phyloP scores from a whole-genome alignment of 306 rosid genomes.

The Cucurbita moschata region DNA sequence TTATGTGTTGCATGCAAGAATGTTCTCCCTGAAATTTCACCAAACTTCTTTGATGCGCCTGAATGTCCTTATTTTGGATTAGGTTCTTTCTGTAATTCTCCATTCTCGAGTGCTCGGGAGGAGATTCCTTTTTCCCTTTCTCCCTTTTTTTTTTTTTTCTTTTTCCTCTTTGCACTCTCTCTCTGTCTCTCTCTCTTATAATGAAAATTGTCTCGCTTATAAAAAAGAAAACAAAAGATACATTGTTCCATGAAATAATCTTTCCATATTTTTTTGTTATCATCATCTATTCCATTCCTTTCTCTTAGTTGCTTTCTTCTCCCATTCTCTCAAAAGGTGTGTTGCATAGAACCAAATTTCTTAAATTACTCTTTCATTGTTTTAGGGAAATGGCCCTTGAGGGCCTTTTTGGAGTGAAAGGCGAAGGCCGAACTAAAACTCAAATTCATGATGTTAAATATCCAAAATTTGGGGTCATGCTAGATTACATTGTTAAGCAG shows the following conservation, averaged over 20 bases:
- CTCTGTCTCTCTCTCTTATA: not conserved
- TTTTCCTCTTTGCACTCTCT: not conserved
- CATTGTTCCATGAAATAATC: not conserved
- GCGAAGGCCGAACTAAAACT: slow-evolving; percentile 22
- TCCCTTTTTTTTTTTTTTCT: not conserved
- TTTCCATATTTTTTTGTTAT: not conserved
- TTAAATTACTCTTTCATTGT: slow-evolving; percentile 3
- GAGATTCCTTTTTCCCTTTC: not conserved
- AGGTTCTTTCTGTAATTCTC: not conserved
- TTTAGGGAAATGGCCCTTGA: slow-evolving; percentile 86
- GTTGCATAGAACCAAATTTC: not conserved
- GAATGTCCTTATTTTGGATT: not conserved
- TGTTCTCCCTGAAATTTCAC: not conserved
- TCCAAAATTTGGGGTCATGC: slow-evolving; percentile 66
- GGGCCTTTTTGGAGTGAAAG: slow-evolving; percentile 54
- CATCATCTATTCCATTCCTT: not conserved
- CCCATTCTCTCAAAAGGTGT: not conserved
- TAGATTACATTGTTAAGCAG: slow-evolving; percentile 56
- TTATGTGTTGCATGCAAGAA: not conserved
- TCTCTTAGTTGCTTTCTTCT: not conserved
- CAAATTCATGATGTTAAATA: slow-evolving; percentile 26
- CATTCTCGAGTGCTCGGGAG: not conserved
- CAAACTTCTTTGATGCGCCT: not conserved
- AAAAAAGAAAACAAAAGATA: not conserved
- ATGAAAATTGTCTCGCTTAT: not conserved